A percentile compares a stretch with the other conserved stretches of the same genome.
Conservation (phyloP, 805 yeast genomes). For the Kazachstania psychrophila region DNA sequence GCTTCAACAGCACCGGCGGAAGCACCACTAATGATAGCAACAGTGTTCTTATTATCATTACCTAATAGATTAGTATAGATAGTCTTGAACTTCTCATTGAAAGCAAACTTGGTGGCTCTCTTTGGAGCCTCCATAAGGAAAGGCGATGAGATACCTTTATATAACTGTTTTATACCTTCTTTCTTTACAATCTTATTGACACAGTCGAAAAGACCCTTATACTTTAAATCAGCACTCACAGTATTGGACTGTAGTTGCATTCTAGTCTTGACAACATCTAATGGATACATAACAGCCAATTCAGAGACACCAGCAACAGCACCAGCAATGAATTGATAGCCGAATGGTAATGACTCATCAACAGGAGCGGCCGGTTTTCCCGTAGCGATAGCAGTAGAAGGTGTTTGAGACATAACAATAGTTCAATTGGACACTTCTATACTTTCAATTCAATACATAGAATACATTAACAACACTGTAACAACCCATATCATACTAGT, state of each 20-base stretch:
- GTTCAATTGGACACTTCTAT: no score
- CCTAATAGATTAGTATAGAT: constrained; percentile 68
- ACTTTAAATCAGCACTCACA: constrained; percentile 27
- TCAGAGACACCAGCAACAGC: constrained; percentile 97
- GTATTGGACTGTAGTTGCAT: constrained; percentile 9
- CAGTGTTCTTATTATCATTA: constrained; percentile 62
- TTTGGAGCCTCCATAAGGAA: constrained; percentile 98
- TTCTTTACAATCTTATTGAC: constrained; percentile 69
- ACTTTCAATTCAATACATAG: no score
- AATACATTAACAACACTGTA: no score
- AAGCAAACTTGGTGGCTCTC: constrained; percentile 97
- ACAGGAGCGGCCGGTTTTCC: no score
- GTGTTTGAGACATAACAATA: no score
- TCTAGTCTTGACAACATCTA: constrained; percentile 89
- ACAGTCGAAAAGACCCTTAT: constrained; percentile 79
- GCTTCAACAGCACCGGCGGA: constrained; percentile 97
- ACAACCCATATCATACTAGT: no score
- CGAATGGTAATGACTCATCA: constrained; percentile 57
- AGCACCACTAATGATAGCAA: constrained; percentile 90
- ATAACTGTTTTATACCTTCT: constrained; percentile 78
- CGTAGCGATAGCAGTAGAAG: no score
- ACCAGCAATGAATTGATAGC: constrained; percentile 85
- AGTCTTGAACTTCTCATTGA: constrained; percentile 94
- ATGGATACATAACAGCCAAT: constrained; percentile 88
- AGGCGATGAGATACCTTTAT: constrained; percentile 93